Conservation (phyloP, 352 stramenopile genomes). For the Pseudoperonospora humuli region DNA sequence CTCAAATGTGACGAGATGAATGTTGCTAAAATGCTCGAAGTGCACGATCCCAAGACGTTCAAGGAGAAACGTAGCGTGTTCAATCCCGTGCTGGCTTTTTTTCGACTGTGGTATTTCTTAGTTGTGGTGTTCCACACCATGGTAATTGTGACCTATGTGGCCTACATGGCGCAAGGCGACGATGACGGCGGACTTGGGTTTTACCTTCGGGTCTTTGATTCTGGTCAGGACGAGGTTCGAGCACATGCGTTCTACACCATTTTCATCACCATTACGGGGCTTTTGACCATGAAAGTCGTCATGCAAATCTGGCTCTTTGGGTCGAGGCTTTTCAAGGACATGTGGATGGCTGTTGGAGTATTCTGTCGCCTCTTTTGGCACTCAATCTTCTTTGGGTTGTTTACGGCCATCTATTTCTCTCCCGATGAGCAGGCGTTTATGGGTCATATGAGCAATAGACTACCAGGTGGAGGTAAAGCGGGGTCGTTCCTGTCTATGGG, state of each 20-base stretch:
- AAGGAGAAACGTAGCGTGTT: conserved; percentile 83
- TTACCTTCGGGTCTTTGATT: conserved; percentile 57
- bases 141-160: conserved; percentile 58
- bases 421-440: conserved; percentile 44
- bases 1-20: conserved; percentile 64
- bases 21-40: conserved; percentile 48
- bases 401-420: conserved; percentile 51
- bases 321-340: conserved; percentile 53
- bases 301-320: conserved; percentile 75
- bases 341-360: conserved; percentile 49
- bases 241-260: conserved; percentile 67
- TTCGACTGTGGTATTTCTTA: conserved; percentile 79
- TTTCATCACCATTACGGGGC: conserved; percentile 46
- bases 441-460: conserved; percentile 31
- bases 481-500: conserved; percentile 59
- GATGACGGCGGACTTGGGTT: conserved; percentile 39
- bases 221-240: conserved; percentile 43
- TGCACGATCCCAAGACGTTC: conserved; percentile 78
- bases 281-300: conserved; percentile 57
- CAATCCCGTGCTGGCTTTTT: conserved; percentile 78
- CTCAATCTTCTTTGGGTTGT: conserved; percentile 60
- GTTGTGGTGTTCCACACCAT: conserved; percentile 64
- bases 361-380: conserved; percentile 72
- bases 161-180: conserved; percentile 55
- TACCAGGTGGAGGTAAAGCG: conserved; percentile 37